Conservation (phyloP, 208 protist species). For the Trypanosoma congolense region DNA sequence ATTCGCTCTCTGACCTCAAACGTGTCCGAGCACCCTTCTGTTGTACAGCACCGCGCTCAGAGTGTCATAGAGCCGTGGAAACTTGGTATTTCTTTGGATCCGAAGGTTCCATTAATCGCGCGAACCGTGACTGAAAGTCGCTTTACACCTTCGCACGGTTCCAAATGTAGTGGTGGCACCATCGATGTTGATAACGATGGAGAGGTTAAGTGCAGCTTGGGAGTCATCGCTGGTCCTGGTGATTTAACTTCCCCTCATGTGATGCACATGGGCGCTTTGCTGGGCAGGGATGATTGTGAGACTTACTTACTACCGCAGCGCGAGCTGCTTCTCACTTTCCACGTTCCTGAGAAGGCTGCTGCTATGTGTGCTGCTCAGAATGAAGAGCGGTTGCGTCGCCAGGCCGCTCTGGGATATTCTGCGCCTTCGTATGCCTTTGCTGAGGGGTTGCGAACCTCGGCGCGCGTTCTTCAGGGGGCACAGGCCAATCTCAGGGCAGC, state of each 20-base stretch:
- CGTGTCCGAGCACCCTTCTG: neutral
- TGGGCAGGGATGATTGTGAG: conserved; percentile 57
- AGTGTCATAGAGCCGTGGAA: conserved; percentile 50
- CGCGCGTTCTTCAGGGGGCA: conserved; percentile 25
- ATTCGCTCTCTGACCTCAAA: too few species aligned
- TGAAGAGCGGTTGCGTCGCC: conserved; percentile 35
- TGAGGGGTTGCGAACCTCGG: conserved; percentile 33
- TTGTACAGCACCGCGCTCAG: neutral
- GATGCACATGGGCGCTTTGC: neutral
- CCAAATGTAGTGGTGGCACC: neutral
- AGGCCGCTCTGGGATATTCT: conserved; percentile 30
- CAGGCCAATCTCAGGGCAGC: conserved; percentile 31
- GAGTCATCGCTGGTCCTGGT: neutral
- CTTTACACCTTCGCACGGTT: neutral
- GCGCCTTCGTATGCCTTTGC: conserved; percentile 11
- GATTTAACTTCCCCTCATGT: neutral
- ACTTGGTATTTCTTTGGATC: conserved; percentile 53
- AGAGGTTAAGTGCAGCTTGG: too few species aligned
- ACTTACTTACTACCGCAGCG: conserved; percentile 74
- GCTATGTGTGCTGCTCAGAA: conserved; percentile 56
- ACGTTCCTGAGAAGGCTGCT: conserved; percentile 38
- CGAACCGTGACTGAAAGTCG: conserved; percentile 47
- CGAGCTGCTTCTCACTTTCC: conserved; percentile 60
- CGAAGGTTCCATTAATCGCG: conserved; percentile 29
- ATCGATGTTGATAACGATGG: neutral